Evolutionary conservation across 805 yeast species (phyloP), one percentile per base, ranked within the genome.

Genomic region (Yarrowia keelungensis): DNA sequence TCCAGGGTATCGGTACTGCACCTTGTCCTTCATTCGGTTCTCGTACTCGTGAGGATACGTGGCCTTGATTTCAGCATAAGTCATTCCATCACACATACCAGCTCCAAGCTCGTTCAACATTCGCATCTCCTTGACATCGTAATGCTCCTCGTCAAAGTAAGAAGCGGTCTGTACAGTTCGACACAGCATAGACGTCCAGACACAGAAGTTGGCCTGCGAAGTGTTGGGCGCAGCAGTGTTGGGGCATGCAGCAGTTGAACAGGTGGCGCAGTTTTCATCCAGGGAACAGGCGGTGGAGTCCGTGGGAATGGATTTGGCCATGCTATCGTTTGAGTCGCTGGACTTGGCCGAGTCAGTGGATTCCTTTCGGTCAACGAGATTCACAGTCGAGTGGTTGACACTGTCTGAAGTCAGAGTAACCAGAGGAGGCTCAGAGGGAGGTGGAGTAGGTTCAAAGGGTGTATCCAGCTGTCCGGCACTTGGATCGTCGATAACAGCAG

Each of bases 61-160:
- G 11, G 79, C 80, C 76, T 89, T 90, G 71, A 94, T 93, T 73
- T 94, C 96, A 67, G 87, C 88, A 75, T 95, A 93, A 0, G 98
- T 93, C 89, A 93, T 82, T 3, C 97, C 97, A 73, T 94, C 98
- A 74, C 88, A 91, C 71, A 86, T 86, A 10, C 99, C 99, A 0
- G 97, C 96, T 67, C 97, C 97, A 43, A 94, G 82, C 78, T 94
- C 99, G 78, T 94, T 92, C 72, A 94, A 83, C 95, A 93, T 90
- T 73, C 97, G 83, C 91, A 92, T 89, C 76, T 92, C 92, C 79
- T 94, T 92, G 65, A 91, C 79, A 69, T 90, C 90, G 77, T 85
- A 93, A 43, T 82, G 81, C 46, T 84, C 88, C 68, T 91, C 97
- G 71, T 91, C 86, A 76, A 94, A 92, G 71, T 82, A 83, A 65